These are phyloP conservation scores for Baorangia bicolor DNA, from an alignment of 768 basidiomycete species.

Conservation along the genomic window DNA sequence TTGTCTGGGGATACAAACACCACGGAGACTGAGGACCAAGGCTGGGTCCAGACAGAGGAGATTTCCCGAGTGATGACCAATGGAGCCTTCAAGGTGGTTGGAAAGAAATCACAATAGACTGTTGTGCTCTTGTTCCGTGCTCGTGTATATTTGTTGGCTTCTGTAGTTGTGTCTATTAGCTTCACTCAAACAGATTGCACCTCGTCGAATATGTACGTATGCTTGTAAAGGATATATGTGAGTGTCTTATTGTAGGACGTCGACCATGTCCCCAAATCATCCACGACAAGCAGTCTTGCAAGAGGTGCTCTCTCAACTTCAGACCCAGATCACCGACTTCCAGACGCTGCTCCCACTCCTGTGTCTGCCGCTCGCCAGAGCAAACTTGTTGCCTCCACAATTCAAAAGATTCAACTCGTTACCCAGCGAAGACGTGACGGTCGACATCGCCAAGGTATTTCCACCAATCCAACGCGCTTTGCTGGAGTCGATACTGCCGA, in stretches of 20 bases:
- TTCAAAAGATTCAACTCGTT: slow-evolving; percentile 45
- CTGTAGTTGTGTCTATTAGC: not conserved
- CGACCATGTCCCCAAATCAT: slow-evolving; percentile 10
- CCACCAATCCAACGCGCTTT: slow-evolving; percentile 65
- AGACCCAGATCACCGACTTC: slow-evolving; percentile 47
- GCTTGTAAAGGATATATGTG: not conserved
- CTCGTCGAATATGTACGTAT: not conserved
- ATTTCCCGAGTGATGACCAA: slow-evolving; percentile 57
- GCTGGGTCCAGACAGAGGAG: slow-evolving; percentile 47
- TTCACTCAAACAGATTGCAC: not conserved
- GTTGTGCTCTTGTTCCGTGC: not conserved
- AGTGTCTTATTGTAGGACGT: not conserved
- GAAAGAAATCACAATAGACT: slow-evolving; percentile 6
- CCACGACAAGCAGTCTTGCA: slow-evolving; percentile 16
- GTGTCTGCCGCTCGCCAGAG: slow-evolving; percentile 52
- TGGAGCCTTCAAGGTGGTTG: slow-evolving; percentile 54
- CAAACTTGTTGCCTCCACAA: slow-evolving; percentile 59
- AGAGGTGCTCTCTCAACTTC: slow-evolving; percentile 45
- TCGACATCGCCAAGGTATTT: slow-evolving; percentile 35
- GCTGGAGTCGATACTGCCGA: slow-evolving; percentile 62
- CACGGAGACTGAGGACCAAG: slow-evolving; percentile 40
- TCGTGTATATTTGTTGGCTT: not conserved
- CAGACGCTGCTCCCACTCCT: slow-evolving; percentile 55
- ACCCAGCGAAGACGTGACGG: slow-evolving; percentile 23
- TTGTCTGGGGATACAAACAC: slow-evolving; percentile 29